These are phyloP conservation scores for Candida xiaguanensis DNA, from an alignment of 805 yeast species.

Conservation along the genomic window DNA sequence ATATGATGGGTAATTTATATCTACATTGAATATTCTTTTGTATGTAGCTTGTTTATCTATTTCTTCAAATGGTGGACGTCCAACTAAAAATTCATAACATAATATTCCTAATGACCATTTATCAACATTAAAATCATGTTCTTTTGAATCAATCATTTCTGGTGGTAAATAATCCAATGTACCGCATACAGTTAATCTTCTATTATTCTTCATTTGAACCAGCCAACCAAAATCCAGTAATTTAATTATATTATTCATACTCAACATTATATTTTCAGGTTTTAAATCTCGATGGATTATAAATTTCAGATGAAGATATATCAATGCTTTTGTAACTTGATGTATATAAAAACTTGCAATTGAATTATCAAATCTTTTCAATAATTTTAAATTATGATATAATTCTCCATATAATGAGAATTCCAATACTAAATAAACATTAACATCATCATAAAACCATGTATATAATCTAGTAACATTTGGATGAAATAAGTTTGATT, in stretches of 20 bases:
- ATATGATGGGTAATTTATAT: constrained; percentile 65
- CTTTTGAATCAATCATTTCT: constrained; percentile 83
- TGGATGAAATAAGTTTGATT: constrained; percentile 71
- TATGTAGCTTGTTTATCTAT: constrained; percentile 73
- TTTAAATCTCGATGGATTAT: constrained; percentile 91
- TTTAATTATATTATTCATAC: constrained; percentile 72
- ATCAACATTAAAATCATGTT: constrained; percentile 77
- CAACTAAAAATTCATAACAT: constrained; percentile 81
- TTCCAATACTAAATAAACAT: constrained; percentile 82
- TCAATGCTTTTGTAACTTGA: constrained; percentile 79
- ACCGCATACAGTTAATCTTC: constrained; percentile 85
- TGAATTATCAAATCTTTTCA: constrained; percentile 66
- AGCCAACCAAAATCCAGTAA: constrained; percentile 97
- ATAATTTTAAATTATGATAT: constrained; percentile 65
- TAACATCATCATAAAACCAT: constrained; percentile 74
- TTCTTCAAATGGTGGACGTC: constrained; percentile 91
- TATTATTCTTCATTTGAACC: constrained; percentile 36
- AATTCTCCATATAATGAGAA: constrained; percentile 85
- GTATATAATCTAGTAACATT: constrained; percentile 80
- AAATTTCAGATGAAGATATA: constrained; percentile 71
- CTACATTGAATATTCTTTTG: constrained; percentile 74
- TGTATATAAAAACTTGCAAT: constrained; percentile 74
- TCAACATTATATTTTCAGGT: constrained; percentile 86
- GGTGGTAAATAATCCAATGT: constrained; percentile 94
- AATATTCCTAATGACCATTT: constrained; percentile 91